Evolutionary conservation across 179 eudicot genomes (phyloP).

Genomic region (Vitellaria paradoxa): DNA sequence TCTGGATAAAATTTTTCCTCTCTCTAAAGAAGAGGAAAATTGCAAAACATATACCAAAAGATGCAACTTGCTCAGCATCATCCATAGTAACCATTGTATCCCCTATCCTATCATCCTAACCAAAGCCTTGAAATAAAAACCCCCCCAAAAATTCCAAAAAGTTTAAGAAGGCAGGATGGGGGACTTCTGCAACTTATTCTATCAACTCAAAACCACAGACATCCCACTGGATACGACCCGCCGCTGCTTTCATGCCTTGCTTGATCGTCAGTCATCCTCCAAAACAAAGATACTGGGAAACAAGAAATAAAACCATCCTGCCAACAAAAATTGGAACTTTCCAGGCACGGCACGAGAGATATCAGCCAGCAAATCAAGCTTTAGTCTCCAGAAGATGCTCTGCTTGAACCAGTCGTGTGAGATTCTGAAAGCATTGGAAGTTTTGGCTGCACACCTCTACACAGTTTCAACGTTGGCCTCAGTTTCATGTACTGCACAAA

Average conservation of each 20-base stretch:
- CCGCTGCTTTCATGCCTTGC: slow-evolving; percentile 19
- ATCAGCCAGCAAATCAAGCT: slow-evolving; percentile 31
- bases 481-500: slow-evolving; percentile 50
- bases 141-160: background rate
- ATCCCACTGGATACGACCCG: slow-evolving; percentile 12
- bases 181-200: slow-evolving; percentile 31
- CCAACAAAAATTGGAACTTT: slow-evolving; percentile 27
- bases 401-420: slow-evolving; percentile 33
- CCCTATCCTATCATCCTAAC: slow-evolving; percentile 19
- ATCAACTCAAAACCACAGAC: slow-evolving; percentile 21
- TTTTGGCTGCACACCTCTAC: slow-evolving; percentile 43
- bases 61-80: slow-evolving; percentile 15
- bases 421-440: slow-evolving; percentile 31
- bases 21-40: background rate
- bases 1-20: slow-evolving; percentile 11
- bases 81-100: slow-evolving; percentile 12
- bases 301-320: slow-evolving; percentile 12
- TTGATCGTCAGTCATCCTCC: slow-evolving; percentile 21
- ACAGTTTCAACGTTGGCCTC: slow-evolving; percentile 51
- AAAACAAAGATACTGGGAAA: slow-evolving; percentile 19
- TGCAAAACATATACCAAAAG: slow-evolving; percentile 13
- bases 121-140: slow-evolving; percentile 4
- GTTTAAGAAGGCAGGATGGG: slow-evolving; percentile 10
- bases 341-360: slow-evolving; percentile 17
- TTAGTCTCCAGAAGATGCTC: slow-evolving; percentile 41